phyloP scores from a whole-genome alignment of 139 green algal genomes.

The Micractinium sp. region DNA sequence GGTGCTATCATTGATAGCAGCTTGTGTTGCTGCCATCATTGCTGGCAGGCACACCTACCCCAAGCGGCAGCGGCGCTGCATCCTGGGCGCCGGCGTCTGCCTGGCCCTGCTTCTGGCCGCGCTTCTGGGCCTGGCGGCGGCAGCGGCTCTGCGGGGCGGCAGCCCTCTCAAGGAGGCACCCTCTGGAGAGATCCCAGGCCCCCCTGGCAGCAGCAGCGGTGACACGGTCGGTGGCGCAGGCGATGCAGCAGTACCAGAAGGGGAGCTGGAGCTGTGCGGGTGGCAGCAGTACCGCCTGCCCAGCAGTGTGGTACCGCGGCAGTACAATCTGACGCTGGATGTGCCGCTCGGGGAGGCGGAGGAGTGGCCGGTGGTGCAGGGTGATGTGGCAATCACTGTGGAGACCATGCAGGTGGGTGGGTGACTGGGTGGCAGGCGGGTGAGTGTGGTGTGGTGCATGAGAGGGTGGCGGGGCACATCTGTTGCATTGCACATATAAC shows the following conservation, averaged over 20 bases:
- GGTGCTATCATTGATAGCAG: too few species aligned
- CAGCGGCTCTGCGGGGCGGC: neutral
- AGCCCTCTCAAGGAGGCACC: neutral
- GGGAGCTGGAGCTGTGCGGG: constrained; percentile 39
- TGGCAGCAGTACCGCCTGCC: constrained; percentile 64
- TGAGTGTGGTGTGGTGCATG: neutral
- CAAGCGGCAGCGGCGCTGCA: constrained; percentile 28
- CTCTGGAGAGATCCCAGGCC: neutral
- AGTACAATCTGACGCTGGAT: constrained; percentile 66
- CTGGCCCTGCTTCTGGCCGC: neutral
- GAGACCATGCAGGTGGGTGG: constrained; percentile 21
- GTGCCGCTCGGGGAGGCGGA: constrained; percentile 46
- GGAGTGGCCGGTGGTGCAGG: constrained; percentile 14
- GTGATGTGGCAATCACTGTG: constrained; percentile 50
- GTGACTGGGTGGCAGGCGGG: neutral
- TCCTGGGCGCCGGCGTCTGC: constrained; percentile 14
- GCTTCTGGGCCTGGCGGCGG: constrained; percentile 20
- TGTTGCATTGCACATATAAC: too few species aligned
- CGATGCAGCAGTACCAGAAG: neutral
- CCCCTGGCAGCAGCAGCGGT: neutral
- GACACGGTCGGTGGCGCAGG: neutral
- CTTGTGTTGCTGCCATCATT: neutral
- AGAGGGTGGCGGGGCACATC: neutral
- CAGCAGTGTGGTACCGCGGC: constrained; percentile 24
- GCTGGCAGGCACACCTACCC: constrained; percentile 41